A percentile compares a stretch with the other conserved stretches of the same genome.
phyloP scores from a whole-genome alignment of 495 filamentous ascomycete species.

The Bacidia rubella region DNA sequence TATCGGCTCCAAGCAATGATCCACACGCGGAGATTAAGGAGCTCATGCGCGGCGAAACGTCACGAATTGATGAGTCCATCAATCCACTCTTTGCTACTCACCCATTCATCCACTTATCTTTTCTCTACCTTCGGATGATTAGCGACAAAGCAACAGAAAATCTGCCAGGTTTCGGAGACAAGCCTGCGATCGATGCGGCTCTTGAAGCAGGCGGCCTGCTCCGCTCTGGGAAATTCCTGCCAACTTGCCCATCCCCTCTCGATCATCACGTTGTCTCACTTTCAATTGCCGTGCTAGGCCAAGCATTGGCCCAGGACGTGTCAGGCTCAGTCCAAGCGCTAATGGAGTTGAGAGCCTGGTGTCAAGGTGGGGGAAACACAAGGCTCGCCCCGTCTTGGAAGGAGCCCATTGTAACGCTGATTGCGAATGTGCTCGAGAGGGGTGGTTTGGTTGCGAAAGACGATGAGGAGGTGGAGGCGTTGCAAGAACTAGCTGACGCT shows the following conservation, averaged over 20 bases:
- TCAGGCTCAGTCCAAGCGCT: background rate
- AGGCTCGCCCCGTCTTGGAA: background rate
- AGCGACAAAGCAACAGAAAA: conserved; percentile 26
- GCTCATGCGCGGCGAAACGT: conserved; percentile 28
- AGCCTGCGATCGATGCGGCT: conserved; percentile 33
- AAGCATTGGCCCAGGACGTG: conserved; percentile 14
- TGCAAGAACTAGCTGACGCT: background rate
- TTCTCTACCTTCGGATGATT: conserved; percentile 48
- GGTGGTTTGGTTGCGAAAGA: background rate
- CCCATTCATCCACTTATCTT: conserved; percentile 47
- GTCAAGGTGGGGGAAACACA: background rate
- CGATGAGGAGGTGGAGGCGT: background rate
- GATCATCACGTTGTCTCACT: conserved; percentile 47
- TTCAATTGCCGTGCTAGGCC: conserved; percentile 36
- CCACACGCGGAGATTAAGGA: conserved; percentile 9
- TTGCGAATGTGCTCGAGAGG: background rate
- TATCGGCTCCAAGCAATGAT: background rate
- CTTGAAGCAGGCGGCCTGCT: conserved; percentile 33
- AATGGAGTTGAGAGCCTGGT: background rate
- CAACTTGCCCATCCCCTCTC: conserved; percentile 35
- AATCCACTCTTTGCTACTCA: conserved; percentile 20
- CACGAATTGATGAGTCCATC: conserved; percentile 22
- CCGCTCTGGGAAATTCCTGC: conserved; percentile 31
- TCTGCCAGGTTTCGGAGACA: conserved; percentile 23
- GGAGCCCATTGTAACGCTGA: background rate